Evolutionary conservation across 2,329 filamentous ascomycete species (phyloP), one percentile per base, ranked within the genome.

Genomic region (Cordyceps sp.): DNA sequence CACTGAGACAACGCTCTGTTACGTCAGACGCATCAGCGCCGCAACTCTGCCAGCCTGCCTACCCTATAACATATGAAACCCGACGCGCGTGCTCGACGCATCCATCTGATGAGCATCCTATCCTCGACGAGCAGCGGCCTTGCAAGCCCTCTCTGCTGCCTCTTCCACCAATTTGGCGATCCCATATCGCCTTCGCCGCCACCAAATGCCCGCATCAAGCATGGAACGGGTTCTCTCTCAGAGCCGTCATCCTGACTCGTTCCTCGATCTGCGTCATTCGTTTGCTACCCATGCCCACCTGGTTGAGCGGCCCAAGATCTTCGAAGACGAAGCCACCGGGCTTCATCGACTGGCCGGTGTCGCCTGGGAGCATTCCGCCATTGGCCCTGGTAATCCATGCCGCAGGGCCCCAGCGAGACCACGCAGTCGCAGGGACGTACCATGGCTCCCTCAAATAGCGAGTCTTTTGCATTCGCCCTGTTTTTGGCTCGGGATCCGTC

Each of bases 371-470:
- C 20, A 53, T 53, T 1, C 57, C 62, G 8, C 64, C 66, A 29
- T 48, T 39, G 7, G 55, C 30, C 45, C 62, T 48, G 15, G 55
- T 47, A 4, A 69, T 35, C 59, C 63, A 63, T 0, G 63, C 73
- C 36, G 50, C 48, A 0, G 64, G 73, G 3, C 69, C 70, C 72
- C 68, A 83, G 36, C 69, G 67, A 43, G 64, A 70, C 69, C 63
- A 70, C 26, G 68, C 49, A 0, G 66, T 77, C 19, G 62, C 61
- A 37, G 66, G 61, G 17, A 69, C 59, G 49, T 81, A 82, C 52
- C 69, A 80, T 3, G 78, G 78, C 29, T 72, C 66, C 10, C 69
- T 66, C 18, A 74, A 61, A 52, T 72, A 80, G 24, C 57, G 41
- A 1, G 55, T 42, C 48, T 43, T 48, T 33, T 62, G 58, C 38